Conservation (phyloP, 345 rosid genomes). For the Chamaenerion angustifolium region DNA sequence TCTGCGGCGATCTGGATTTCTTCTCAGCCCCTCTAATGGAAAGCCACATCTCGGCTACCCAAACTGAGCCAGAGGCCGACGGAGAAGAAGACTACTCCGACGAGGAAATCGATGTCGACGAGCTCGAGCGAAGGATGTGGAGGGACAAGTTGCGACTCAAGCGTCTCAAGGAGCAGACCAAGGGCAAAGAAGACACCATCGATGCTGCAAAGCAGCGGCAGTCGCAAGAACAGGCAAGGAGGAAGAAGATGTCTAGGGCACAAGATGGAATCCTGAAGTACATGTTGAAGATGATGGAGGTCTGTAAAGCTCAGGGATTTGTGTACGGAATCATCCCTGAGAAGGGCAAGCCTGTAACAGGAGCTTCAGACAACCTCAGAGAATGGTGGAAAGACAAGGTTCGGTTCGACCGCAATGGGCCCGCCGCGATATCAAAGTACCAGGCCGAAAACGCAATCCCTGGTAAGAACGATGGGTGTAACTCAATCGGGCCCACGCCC, state of each 20-base stretch:
- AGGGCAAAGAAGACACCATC: constrained; percentile 1
- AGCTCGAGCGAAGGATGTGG: constrained; percentile 8
- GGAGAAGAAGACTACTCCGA: constrained; percentile 35
- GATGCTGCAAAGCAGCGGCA: constrained; percentile 2
- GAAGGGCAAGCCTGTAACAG: constrained; percentile 1
- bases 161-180: constrained; percentile 5
- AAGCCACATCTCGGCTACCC: constrained; percentile 24
- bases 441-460: not conserved
- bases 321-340: constrained; percentile 2
- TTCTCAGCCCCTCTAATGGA: constrained; percentile 34
- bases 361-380: constrained; percentile 1
- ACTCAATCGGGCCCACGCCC: not conserved
- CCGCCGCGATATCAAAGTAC: constrained; percentile 2
- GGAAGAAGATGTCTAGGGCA: constrained; percentile 2
- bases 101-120: constrained; percentile 2
- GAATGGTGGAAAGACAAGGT: constrained; percentile 5
- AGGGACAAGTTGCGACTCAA: constrained; percentile 2
- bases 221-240: not conserved
- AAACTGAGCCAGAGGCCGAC: constrained; percentile 37
- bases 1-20: constrained; percentile 72
- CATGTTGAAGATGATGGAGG: constrained; percentile 6
- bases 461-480: not conserved
- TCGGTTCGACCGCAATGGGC: constrained; percentile 1
- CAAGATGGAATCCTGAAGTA: constrained; percentile 4
- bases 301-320: constrained; percentile 1